phyloP scores from a whole-genome alignment of 495 filamentous ascomycete species.

The Jackrogersella minutella region DNA sequence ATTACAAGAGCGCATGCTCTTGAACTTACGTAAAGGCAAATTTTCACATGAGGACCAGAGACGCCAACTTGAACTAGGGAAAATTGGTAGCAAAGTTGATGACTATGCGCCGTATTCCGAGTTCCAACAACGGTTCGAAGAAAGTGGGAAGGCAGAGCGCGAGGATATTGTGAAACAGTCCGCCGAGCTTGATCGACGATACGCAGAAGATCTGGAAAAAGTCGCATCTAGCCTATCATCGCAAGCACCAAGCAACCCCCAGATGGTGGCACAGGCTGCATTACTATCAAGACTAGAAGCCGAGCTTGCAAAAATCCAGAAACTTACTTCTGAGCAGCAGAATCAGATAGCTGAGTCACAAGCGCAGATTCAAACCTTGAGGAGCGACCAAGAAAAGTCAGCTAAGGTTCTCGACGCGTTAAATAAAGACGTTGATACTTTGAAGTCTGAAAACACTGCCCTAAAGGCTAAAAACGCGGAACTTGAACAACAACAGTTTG shows the following conservation, averaged over 20 bases:
- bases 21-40: conserved; percentile 22
- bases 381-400: conserved; percentile 12
- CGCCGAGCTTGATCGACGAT: conserved; percentile 17
- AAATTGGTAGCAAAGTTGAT: conserved; percentile 23
- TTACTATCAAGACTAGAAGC: conserved; percentile 25
- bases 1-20: conserved; percentile 16
- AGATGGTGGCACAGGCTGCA: conserved; percentile 17
- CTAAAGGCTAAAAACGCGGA: conserved; percentile 24
- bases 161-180: conserved; percentile 17
- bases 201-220: conserved; percentile 23
- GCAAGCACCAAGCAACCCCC: conserved; percentile 7
- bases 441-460: conserved; percentile 5
- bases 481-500: conserved; percentile 9
- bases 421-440: conserved; percentile 9
- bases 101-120: conserved; percentile 36
- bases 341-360: conserved; percentile 19
- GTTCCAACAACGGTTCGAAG: conserved; percentile 25
- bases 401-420: conserved; percentile 6
- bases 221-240: conserved; percentile 18
- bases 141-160: conserved; percentile 17
- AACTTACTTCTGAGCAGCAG: conserved; percentile 19
- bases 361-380: conserved; percentile 27
- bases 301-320: conserved; percentile 28
- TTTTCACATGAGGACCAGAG: conserved; percentile 16
- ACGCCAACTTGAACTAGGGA: conserved; percentile 23